These are phyloP conservation scores for Cyanidiococcus yangmingshanensis DNA, from an alignment of 23 red algal species.

Conservation along the genomic window DNA sequence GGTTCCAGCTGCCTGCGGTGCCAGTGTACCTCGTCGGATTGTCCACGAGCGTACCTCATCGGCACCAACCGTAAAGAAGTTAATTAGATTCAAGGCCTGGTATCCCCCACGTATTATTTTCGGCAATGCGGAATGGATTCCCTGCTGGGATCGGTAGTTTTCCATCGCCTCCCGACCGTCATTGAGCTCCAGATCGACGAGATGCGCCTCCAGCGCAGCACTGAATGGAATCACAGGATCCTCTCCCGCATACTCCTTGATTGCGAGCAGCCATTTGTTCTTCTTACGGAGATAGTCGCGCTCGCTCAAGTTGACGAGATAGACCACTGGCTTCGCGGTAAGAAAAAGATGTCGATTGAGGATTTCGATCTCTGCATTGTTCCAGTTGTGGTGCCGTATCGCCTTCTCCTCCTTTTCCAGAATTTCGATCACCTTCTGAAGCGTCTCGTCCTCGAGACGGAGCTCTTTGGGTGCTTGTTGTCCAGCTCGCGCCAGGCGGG, in stretches of 20 bases:
- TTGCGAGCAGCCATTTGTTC: slow-evolving; percentile 91
- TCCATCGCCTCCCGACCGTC: slow-evolving; percentile 33
- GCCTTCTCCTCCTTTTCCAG: slow-evolving; percentile 43
- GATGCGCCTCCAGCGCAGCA: slow-evolving; percentile 50
- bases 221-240: slow-evolving; percentile 76
- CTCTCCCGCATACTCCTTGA: slow-evolving; percentile 72
- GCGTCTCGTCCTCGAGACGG: slow-evolving; percentile 43
- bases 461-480: slow-evolving; percentile 74
- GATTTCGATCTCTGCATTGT: slow-evolving; percentile 64
- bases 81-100: slow-evolving; percentile 57
- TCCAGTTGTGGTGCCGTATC: slow-evolving; percentile 59
- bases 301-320: slow-evolving; percentile 81
- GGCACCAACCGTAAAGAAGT: slow-evolving; percentile 89
- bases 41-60: slow-evolving; percentile 97
- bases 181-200: slow-evolving; percentile 53
- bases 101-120: slow-evolving; percentile 71
- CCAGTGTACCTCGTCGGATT: slow-evolving; percentile 59
- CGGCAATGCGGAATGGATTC: slow-evolving; percentile 35
- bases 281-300: slow-evolving; percentile 77
- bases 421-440: slow-evolving; percentile 49
- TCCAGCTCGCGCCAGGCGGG: slow-evolving; percentile 46
- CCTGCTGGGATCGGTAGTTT: slow-evolving; percentile 38
- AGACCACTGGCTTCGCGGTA: slow-evolving; percentile 83
- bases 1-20: slow-evolving; percentile 90
- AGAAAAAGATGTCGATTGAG: slow-evolving; percentile 77